Evolutionary conservation across 768 basidiomycete genomes (phyloP).

Genomic region (Suillus brevipes): DNA sequence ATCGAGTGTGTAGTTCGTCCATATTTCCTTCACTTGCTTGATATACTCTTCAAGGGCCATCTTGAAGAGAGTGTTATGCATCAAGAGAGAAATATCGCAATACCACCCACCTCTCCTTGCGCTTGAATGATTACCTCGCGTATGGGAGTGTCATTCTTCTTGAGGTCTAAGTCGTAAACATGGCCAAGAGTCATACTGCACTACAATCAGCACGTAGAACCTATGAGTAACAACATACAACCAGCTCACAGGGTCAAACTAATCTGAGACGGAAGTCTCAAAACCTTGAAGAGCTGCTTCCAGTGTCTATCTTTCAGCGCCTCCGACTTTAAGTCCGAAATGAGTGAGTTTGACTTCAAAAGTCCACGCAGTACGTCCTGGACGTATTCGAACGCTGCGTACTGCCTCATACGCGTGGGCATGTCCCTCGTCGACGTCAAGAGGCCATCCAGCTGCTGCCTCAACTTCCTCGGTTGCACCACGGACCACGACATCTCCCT

Average conservation of each 20-base stretch:
- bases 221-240: slow-evolving; percentile 14
- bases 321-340: slow-evolving; percentile 96
- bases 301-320: slow-evolving; percentile 97
- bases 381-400: slow-evolving; percentile 97
- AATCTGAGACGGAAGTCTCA: slow-evolving; percentile 74
- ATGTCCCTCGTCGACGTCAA: slow-evolving; percentile 95
- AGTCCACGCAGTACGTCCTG: slow-evolving; percentile 86
- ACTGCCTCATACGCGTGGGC: slow-evolving; percentile 98
- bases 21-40: slow-evolving; percentile 94
- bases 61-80: slow-evolving; percentile 40
- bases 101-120: slow-evolving; percentile 79
- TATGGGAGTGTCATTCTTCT: slow-evolving; percentile 86
- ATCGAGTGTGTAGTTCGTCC: slow-evolving; percentile 95
- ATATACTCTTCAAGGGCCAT: slow-evolving; percentile 96
- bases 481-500: slow-evolving; percentile 89
- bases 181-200: slow-evolving; percentile 90
- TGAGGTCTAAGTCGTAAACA: slow-evolving; percentile 95
- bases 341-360: slow-evolving; percentile 84
- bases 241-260: slow-evolving; percentile 66
- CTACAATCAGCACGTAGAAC: slow-evolving; percentile 12
- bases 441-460: slow-evolving; percentile 91
- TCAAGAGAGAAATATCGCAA: background rate
- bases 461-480: slow-evolving; percentile 91
- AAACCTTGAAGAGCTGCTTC: slow-evolving; percentile 92
- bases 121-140: slow-evolving; percentile 97